These are phyloP conservation scores for Saccharomycopsis guyanensis DNA, from an alignment of 805 yeast species.

Conservation along the genomic window DNA sequence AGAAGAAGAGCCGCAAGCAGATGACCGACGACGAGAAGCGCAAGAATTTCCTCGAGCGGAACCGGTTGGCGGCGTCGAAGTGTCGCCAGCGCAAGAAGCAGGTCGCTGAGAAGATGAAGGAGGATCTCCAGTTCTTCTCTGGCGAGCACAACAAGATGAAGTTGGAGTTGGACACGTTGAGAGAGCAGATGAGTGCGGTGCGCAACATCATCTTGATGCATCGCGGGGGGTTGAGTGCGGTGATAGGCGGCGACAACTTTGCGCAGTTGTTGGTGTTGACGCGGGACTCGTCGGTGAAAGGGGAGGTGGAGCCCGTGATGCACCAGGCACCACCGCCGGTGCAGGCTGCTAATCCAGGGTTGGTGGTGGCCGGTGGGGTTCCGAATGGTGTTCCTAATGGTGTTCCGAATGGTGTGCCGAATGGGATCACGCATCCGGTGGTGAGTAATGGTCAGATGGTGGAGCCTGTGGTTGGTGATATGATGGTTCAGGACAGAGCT, in stretches of 20 bases:
- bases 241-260: background rate
- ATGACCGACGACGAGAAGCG: slow-evolving; percentile 70
- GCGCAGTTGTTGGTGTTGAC: background rate
- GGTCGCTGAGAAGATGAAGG: slow-evolving; percentile 74
- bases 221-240: background rate
- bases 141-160: slow-evolving; percentile 62
- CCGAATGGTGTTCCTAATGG: too few species aligned
- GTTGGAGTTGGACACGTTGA: slow-evolving; percentile 46
- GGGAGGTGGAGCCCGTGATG: background rate
- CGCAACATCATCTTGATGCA: background rate
- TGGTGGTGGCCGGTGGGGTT: too few species aligned
- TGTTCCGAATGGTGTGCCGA: too few species aligned
- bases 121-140: slow-evolving; percentile 62
- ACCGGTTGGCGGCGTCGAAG: slow-evolving; percentile 90
- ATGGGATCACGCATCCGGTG: too few species aligned
- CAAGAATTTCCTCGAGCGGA: slow-evolving; percentile 74
- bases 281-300: background rate
- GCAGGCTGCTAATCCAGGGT: too few species aligned
- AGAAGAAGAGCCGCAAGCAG: slow-evolving; percentile 38
- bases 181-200: slow-evolving; percentile 41
- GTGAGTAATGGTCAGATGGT: too few species aligned
- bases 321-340: slow-evolving; percentile 4
- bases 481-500: too few species aligned
- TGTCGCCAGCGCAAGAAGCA: slow-evolving; percentile 94
- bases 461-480: too few species aligned